Base-by-base conservation (phyloP, 2,329 filamentous ascomycete genomes). In the Trichocomaceae sp. region DNA sequence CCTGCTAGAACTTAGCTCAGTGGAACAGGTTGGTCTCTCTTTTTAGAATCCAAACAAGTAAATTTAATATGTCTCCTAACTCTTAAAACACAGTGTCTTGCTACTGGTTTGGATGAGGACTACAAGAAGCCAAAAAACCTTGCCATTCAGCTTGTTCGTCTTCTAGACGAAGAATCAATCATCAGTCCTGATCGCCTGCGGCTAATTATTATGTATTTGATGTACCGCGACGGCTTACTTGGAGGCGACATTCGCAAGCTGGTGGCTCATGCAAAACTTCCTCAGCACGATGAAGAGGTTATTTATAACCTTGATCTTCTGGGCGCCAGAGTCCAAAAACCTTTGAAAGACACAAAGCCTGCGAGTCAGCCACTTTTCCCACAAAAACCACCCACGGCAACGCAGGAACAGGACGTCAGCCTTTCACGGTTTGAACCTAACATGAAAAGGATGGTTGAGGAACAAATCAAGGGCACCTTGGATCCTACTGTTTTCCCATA, bases 71-170 rank as follows among this genome's bases (percentile, higher is more conserved):
- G 42, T 63, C 20, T 19, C 29, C 26, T n/a, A 13, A 47, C 33
- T 23, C n/a, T 2, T 26, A 17, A 50, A 2, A 20, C 52, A 19
- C 52, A 83, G 78, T 89, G 84, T 26, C 79, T 99, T 60, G 88
- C 91, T 9, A 97, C 93, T 0, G 93, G 93, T 0, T 75, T 96
- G 5, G 93, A 97, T 63, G 92, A 97, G 72, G 91, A 96, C 66
- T 87, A 86, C 66, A 86, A 87, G 64, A 95, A 93, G 68, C 88
- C 92, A 9, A 96, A 95, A 72, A 90, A 95, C 64, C 74, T 96
- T 48, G 83, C 91, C 26, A 89, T 93, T 61, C 85, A 95, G 60
- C 79, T 97, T 15, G 87, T 95, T 29, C 84, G 88, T 19, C 79
- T 96, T n/a, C 74, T 99, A 10, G 93, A 97, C 67, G 90, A 96